Base-by-base conservation (phyloP, 2,329 filamentous ascomycete genomes). In the Hymenoscyphus salicellus region DNA sequence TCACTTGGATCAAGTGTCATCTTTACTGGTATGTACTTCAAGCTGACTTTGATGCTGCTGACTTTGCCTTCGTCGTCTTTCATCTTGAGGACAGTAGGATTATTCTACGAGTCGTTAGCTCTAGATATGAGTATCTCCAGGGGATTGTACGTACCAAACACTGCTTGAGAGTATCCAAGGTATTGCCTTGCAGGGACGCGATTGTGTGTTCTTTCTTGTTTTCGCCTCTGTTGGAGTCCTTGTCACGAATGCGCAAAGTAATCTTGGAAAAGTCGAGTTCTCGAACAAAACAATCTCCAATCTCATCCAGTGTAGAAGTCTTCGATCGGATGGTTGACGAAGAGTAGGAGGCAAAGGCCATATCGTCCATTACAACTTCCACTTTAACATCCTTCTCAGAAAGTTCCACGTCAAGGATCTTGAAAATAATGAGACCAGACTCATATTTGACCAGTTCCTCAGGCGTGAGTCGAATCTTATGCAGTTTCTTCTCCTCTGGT, bases 191-290 rank as follows among this genome's bases (percentile, higher is more conserved):
- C 66, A 99, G 80, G 70, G 91, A 93, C 14, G 93, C 92, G 70
- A 97, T 83, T 33, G 90, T 87, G 68, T 92, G 82, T 55, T 96
- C 89, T 61, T 89, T 79, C 78, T 84, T 79, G 49, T 84, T 88
- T 58, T 90, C 86, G 26, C 88, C 87, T 68, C 89, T 88, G 72
- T 86, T 86, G 69, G 96, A 90, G 17, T 86, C 83, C 75, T 93
- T 92, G 73, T 94, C 90, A 55, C 92, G 88, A 58, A 97, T 83
- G 64, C 93, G 91, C 69, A 99, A 84, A 0, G 93, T 98, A 65
- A 99, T 87, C 70, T 90, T 91, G 2, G 95, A 99, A 72, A 97
- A 93, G 69, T 99, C 96, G n/a, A 99, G 84, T 77, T 99, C 95
- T 67, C 95, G 92, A 66, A 99, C 91, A 78, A 99, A 93, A 62